These are phyloP conservation scores for Calophaca sinica DNA, from an alignment of 306 rosid species.

Conservation along the genomic window DNA sequence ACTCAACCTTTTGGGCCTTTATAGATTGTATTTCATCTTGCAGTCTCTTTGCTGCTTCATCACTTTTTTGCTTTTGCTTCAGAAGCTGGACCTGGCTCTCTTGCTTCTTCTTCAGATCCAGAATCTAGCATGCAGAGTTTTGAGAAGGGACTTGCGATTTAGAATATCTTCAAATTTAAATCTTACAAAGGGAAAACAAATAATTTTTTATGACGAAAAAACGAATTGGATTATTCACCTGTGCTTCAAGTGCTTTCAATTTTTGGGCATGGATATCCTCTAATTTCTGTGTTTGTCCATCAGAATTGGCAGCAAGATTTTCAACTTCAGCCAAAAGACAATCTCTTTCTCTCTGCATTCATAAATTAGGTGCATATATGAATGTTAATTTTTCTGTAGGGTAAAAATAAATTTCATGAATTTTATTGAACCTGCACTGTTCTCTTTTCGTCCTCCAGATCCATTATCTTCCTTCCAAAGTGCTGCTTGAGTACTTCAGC, in stretches of 20 bases:
- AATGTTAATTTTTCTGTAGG: constrained; percentile 45
- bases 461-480: constrained; percentile 94
- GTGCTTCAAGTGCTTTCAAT: constrained; percentile 90
- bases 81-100: constrained; percentile 96
- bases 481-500: constrained; percentile 90
- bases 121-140: constrained; percentile 66
- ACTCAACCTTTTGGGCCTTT: constrained; percentile 92
- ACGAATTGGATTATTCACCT: constrained; percentile 58
- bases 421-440: constrained; percentile 75
- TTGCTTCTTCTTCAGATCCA: constrained; percentile 96
- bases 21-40: constrained; percentile 98
- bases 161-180: constrained; percentile 38
- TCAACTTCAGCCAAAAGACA: constrained; percentile 94
- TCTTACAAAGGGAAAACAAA: constrained; percentile 22
- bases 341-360: constrained; percentile 90
- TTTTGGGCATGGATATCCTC: constrained; percentile 95
- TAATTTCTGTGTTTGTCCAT: constrained; percentile 93
- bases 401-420: constrained; percentile 42
- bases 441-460: constrained; percentile 95
- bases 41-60: constrained; percentile 94
- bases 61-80: constrained; percentile 99
- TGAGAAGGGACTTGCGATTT: constrained; percentile 38
- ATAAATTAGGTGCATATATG: constrained; percentile 44
- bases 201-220: neutral
- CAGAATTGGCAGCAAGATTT: constrained; percentile 91